These are phyloP conservation scores for Phylloporus arenicola DNA, from an alignment of 768 basidiomycete species.

Conservation along the genomic window DNA sequence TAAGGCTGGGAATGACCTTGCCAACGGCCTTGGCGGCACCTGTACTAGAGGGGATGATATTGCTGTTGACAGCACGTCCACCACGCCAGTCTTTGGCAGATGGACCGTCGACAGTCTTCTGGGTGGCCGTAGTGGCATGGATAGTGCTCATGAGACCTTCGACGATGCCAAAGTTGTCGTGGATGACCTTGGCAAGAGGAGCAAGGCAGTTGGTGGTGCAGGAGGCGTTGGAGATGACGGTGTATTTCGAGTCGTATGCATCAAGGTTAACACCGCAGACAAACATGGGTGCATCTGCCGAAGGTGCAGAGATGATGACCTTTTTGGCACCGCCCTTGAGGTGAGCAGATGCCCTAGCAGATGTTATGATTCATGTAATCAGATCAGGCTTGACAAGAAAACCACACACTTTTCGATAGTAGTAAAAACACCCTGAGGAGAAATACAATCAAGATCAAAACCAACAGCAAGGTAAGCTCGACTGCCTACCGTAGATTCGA, in stretches of 20 bases:
- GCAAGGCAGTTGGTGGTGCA: conserved; percentile 99
- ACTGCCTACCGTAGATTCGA: conserved; percentile 83
- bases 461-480: background rate
- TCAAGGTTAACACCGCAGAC: conserved; percentile 96
- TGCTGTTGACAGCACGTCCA: conserved; percentile 91
- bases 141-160: conserved; percentile 99
- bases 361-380: conserved; percentile 3
- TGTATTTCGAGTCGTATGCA: conserved; percentile 80
- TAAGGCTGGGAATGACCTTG: conserved; percentile 93
- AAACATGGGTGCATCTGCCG: conserved; percentile 94
- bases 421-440: conserved; percentile 86
- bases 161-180: conserved; percentile 94
- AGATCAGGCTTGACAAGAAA: background rate
- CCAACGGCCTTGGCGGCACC: conserved; percentile 99
- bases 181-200: conserved; percentile 95
- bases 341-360: conserved; percentile 75
- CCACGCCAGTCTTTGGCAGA: conserved; percentile 97
- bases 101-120: conserved; percentile 92
- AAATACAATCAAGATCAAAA: conserved; percentile 2
- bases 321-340: conserved; percentile 99
- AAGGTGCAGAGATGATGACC: conserved; percentile 98
- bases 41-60: conserved; percentile 99
- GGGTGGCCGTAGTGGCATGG: conserved; percentile 93
- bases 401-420: conserved; percentile 74
- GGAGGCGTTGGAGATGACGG: conserved; percentile 96